Evolutionary conservation across 140 eudicot genomes (phyloP), one percentile per base, ranked within the genome.

Genomic region (Anethum foeniculum): DNA sequence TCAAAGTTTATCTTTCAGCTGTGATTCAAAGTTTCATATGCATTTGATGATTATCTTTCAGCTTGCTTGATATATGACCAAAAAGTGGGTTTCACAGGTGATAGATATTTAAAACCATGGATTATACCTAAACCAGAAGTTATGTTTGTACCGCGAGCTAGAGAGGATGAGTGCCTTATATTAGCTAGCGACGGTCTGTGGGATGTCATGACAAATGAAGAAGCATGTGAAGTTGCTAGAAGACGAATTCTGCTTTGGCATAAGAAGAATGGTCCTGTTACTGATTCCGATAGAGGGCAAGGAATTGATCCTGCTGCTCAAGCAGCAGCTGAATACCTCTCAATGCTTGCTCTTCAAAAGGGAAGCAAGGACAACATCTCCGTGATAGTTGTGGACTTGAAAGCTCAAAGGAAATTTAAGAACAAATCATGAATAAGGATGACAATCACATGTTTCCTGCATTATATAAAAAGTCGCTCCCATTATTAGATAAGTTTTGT

Each of bases 91-190:
- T 79, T 71, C n/a, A 27, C 91, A 95, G 99, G 99, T 28, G 99
- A 95, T 75, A 85, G 98, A 75, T 95, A 92, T 82, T 80, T 95
- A 51, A 95, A 93, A 81, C 99, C 99, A 12, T 92, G 89, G 88
- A 93, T 95, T 62, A 93, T 95, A 79, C 97, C 99, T 1, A 93
- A 91, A n/a, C 99, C 99, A 12, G 99, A 93, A 80, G 94, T 95
- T 30, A 90, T 84, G 80, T 87, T 92, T 73, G 80, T 91, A 28
- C 84, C 97, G 5, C 89, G 99, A 28, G 93, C 92, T 9, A 85
- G 92, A 85, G 99, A 93, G 81, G 99, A 93, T 58, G 98, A 93
- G 77, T 89, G 97, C 77, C 94, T 95, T 38, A 85, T 95, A 62
- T 86, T 95, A 79, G 98, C 99, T 11, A 92, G 91, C 47, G 99